Conservation (phyloP, 73 alveolate genomes). For the Symbiodinium natans region DNA sequence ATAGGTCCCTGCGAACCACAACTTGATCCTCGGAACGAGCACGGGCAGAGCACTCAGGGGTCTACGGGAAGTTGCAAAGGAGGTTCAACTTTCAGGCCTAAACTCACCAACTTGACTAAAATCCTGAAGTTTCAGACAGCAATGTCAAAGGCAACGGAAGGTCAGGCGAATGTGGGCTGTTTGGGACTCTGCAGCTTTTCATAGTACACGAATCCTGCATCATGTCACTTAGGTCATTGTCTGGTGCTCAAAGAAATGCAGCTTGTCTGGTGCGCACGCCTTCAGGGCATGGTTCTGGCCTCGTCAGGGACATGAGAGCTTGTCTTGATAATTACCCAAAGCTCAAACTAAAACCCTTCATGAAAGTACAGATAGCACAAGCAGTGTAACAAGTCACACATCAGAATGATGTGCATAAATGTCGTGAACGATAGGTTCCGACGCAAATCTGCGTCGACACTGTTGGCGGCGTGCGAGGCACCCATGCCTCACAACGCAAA, state of each 20-base stretch:
- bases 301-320: background rate
- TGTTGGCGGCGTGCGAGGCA: slow-evolving; percentile 76
- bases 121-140: too few species aligned
- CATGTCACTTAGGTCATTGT: slow-evolving; percentile 34
- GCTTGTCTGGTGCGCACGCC: slow-evolving; percentile 84
- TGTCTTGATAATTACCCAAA: background rate
- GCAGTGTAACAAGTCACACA: background rate
- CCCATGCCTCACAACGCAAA: background rate
- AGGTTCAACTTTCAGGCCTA: too few species aligned
- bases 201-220: too few species aligned
- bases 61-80: too few species aligned
- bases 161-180: too few species aligned
- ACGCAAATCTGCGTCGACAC: slow-evolving; percentile 83
- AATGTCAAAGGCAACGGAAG: too few species aligned
- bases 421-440: slow-evolving; percentile 9
- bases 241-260: slow-evolving; percentile 85
- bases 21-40: slow-evolving; percentile 60
- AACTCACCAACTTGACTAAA: too few species aligned
- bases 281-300: slow-evolving; percentile 58
- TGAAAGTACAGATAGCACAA: too few species aligned
- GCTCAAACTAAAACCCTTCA: too few species aligned
- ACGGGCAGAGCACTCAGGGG: slow-evolving; percentile 31
- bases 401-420: background rate
- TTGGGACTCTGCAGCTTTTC: too few species aligned
- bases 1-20: slow-evolving; percentile 76